These are phyloP conservation scores for Nemania sp. DNA, from an alignment of 2,329 filamentous ascomycete species.

Conservation along the genomic window DNA sequence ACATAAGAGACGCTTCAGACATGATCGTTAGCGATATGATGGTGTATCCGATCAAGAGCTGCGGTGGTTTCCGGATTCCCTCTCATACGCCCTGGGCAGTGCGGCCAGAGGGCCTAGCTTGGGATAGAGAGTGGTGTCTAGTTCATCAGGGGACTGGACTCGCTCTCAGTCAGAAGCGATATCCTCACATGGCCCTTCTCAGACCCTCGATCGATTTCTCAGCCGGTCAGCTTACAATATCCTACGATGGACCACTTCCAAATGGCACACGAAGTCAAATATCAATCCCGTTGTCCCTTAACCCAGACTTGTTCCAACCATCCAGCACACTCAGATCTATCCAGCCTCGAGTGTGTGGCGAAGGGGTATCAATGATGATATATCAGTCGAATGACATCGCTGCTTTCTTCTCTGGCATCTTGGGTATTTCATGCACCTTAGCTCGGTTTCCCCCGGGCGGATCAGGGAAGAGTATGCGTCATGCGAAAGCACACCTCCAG, in stretches of 20 bases:
- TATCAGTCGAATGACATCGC: conserved; percentile 71
- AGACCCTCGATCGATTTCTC: conserved; percentile 74
- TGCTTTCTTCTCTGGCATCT: conserved; percentile 73
- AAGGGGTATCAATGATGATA: conserved; percentile 69
- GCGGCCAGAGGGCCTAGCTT: conserved; percentile 78
- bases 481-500: conserved; percentile 72
- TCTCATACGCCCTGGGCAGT: conserved; percentile 71
- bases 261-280: conserved; percentile 41
- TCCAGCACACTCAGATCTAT: conserved; percentile 45
- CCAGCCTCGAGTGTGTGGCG: conserved; percentile 78
- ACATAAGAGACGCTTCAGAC: conserved; percentile 11
- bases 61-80: conserved; percentile 76
- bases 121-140: conserved; percentile 97
- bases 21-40: conserved; percentile 66
- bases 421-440: conserved; percentile 80
- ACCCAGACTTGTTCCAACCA: conserved; percentile 60
- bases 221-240: conserved; percentile 65
- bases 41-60: conserved; percentile 94
- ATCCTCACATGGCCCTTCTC: conserved; percentile 85
- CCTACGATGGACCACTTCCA: conserved; percentile 45
- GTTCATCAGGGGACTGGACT: conserved; percentile 83
- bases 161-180: conserved; percentile 84
- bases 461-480: conserved; percentile 61
- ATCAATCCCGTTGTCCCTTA: conserved; percentile 66
- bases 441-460: conserved; percentile 79